These are phyloP conservation scores for Pichia membranifaciens DNA, from an alignment of 805 yeast species.

Conservation along the genomic window DNA sequence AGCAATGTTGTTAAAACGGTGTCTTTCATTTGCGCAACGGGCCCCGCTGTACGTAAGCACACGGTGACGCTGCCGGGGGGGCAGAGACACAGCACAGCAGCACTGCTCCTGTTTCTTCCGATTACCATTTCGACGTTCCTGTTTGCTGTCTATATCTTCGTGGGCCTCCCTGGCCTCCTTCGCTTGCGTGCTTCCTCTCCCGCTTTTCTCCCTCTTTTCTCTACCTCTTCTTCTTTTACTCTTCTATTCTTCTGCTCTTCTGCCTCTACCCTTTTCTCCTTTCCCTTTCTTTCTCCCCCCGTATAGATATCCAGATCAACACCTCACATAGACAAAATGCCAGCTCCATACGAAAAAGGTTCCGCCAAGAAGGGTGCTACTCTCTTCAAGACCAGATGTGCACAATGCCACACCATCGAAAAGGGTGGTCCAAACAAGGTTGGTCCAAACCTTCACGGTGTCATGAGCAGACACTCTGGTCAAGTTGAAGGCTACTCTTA, in stretches of 20 bases:
- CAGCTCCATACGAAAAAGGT: slow-evolving; percentile 44
- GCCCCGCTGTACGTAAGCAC: too few relatives aligned
- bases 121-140: neutral
- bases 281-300: neutral
- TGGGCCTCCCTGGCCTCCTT: too few relatives aligned
- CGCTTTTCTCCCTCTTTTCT: neutral
- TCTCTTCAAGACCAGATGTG: slow-evolving; percentile 97
- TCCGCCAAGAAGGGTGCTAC: slow-evolving; percentile 94
- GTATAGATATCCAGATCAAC: too few relatives aligned
- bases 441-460: slow-evolving; percentile 97
- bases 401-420: slow-evolving; percentile 97
- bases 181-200: neutral
- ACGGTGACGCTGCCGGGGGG: too few relatives aligned
- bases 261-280: neutral
- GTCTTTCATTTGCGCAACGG: too few relatives aligned
- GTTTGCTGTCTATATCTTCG: neutral
- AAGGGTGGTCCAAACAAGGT: slow-evolving; percentile 96
- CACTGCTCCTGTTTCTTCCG: neutral
- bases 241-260: neutral
- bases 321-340: slow-evolving; percentile 23
- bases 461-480: slow-evolving; percentile 90
- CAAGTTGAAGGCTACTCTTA: slow-evolving; percentile 88
- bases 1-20: too few relatives aligned
- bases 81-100: too few relatives aligned
- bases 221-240: neutral